Base-by-base conservation (phyloP, 1,139 yeast species). In the Pichia sp. region DNA sequence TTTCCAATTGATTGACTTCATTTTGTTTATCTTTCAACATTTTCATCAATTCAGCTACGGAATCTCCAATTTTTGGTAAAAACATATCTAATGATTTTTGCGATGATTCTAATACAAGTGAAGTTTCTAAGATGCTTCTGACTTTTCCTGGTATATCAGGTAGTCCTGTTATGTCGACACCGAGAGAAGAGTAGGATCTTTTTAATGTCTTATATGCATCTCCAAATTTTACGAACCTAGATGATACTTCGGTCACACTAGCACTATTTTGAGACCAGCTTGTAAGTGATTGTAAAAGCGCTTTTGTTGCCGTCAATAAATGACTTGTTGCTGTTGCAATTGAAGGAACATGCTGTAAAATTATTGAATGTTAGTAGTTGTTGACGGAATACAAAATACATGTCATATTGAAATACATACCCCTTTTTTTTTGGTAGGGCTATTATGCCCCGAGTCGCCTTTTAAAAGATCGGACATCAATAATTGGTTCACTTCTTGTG, bases 201-300 rank as follows among this genome's bases (percentile, higher is more conserved):
- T 91, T 79, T 0, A 95, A 88, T 3, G 86, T 77, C 52, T 93
- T 80, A 66, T 88, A 93, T 62, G 91, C 96, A 59, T 91, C 91
- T 0, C 98, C 98, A 29, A 93, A 70, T 50, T 79, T 82, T 13
- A 93, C 98, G 59, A 88, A 93, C 6, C 91, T 85, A 58, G 88
- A 89, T 3, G 96, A 86, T 3, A 93, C 96, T 50, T 77, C 87
- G 45, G 78, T 78, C 42, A 89, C 97, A 29, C 81, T 74, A 3
- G 87, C 89, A 27, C 75, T 74, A 23, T 76, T 78, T 46, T 79
- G 73, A 1, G 98, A 91, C 99, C 99, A 93, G 49, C 79, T 88
- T 0, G 95, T 87, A 41, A 93, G 66, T 27, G 88, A 76, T 54
- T 86, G 95, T 14, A 91, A 68, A 14, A 93, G 68, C 48, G 86